A percentile compares a stretch with the other conserved stretches of the same genome.
Conservation (phyloP, 2,329 filamentous ascomycete species). For the Exutisphaerella laricina region DNA sequence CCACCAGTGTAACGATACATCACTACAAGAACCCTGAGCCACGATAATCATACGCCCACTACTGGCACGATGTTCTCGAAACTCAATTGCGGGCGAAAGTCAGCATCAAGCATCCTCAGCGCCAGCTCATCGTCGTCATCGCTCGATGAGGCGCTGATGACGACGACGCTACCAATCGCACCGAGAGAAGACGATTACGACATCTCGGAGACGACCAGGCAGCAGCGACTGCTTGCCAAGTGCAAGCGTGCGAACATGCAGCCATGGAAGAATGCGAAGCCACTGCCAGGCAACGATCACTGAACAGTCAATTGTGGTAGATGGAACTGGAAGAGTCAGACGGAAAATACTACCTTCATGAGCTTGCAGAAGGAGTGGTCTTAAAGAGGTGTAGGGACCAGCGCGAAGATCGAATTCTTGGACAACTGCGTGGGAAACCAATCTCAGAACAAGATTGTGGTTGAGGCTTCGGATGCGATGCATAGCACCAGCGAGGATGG, state of each 20-base stretch:
- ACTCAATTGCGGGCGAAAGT: conserved; percentile 23
- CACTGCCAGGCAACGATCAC: conserved; percentile 11
- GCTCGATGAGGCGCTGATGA: conserved; percentile 20
- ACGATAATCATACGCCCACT: no score
- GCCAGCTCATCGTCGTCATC: conserved; percentile 22
- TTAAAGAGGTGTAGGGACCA: no score
- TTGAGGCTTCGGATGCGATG: no score
- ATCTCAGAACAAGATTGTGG: no score
- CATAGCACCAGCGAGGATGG: no score
- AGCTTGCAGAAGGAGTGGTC: no score
- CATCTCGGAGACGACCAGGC: conserved; percentile 27
- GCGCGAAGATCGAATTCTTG: no score
- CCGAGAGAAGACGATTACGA: conserved; percentile 30
- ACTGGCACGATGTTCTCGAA: conserved; percentile 24
- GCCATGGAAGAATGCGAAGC: conserved; percentile 27
- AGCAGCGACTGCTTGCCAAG: conserved; percentile 25
- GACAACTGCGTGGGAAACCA: no score
- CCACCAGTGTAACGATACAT: conserved; percentile 11
- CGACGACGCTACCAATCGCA: conserved; percentile 28
- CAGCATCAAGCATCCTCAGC: conserved; percentile 20
- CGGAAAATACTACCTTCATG: no score
- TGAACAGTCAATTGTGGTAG: no score
- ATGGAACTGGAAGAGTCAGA: no score
- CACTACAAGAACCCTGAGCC: conserved; percentile 1
- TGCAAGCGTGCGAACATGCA: conserved; percentile 25